Evolutionary conservation across 805 yeast genomes (phyloP).

Genomic region (Jamesozyma rosinii): DNA sequence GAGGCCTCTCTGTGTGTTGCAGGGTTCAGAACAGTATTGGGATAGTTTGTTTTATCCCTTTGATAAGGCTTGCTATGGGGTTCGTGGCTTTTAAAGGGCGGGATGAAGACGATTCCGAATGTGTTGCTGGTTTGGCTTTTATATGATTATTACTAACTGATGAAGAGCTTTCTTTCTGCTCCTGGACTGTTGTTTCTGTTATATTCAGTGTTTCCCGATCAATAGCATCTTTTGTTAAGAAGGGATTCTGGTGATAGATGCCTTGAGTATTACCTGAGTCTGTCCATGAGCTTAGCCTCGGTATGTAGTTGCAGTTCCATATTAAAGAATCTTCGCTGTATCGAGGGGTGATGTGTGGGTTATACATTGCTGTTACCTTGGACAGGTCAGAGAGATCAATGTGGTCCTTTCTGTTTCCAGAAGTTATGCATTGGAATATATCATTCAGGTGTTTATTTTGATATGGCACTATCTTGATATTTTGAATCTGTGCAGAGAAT

Average conservation of each 20-base stretch:
- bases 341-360: neutral
- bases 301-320: constrained; percentile 15
- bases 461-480: constrained; percentile 54
- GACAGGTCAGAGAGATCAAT: constrained; percentile 2
- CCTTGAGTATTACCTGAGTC: constrained; percentile 1
- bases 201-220: neutral
- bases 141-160: neutral
- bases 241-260: neutral
- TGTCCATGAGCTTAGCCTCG: constrained; percentile 2
- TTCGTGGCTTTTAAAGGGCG: neutral
- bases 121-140: neutral
- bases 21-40: neutral
- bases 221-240: neutral
- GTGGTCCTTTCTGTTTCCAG: constrained; percentile 1
- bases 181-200: neutral
- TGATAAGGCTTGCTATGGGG: neutral
- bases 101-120: neutral
- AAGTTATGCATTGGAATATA: constrained; percentile 9
- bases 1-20: neutral
- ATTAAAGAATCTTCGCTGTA: constrained; percentile 11
- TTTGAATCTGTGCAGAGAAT: constrained; percentile 53
- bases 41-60: neutral
- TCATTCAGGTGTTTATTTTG: constrained; percentile 26
- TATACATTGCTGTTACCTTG: constrained; percentile 6
- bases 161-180: neutral